phyloP scores from a whole-genome alignment of 371 early-diverging fungal species.

The Massospora cicadina region DNA sequence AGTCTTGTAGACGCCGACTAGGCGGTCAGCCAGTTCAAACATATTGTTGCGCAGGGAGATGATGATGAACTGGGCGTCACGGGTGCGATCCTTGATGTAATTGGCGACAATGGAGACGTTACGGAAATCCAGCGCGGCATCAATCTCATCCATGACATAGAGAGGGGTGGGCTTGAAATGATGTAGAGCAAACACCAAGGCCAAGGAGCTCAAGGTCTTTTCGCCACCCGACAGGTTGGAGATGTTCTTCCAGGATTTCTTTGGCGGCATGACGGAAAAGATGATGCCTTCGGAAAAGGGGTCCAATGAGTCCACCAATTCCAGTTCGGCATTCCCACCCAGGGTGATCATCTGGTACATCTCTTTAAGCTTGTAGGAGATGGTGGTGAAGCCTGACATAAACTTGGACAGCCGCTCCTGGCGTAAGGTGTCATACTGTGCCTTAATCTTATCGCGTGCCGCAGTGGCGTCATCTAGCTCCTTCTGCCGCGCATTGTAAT shows the following conservation, averaged over 20 bases:
- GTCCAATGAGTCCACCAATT: slow-evolving; percentile 97
- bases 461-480: slow-evolving; percentile 61
- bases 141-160: slow-evolving; percentile 99
- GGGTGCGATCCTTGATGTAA: slow-evolving; percentile 96
- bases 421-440: slow-evolving; percentile 54
- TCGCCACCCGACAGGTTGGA: slow-evolving; percentile 99
- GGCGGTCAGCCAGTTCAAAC: slow-evolving; percentile 97
- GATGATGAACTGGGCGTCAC: slow-evolving; percentile 97
- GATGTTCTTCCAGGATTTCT: slow-evolving; percentile 99
- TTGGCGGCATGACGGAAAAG: slow-evolving; percentile 99
- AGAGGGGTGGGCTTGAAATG: slow-evolving; percentile 98
- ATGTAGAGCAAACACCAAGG: slow-evolving; percentile 98
- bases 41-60: slow-evolving; percentile 99
- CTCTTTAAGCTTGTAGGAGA: slow-evolving; percentile 92
- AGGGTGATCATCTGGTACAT: slow-evolving; percentile 99
- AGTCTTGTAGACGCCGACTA: slow-evolving; percentile 99
- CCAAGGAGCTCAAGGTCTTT: slow-evolving; percentile 97
- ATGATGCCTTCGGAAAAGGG: slow-evolving; percentile 99
- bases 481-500: slow-evolving; percentile 42
- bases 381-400: slow-evolving; percentile 88
- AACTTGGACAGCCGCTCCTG: slow-evolving; percentile 80
- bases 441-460: slow-evolving; percentile 54
- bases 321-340: slow-evolving; percentile 99
- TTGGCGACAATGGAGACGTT: slow-evolving; percentile 99
- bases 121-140: slow-evolving; percentile 99